Evolutionary conservation across 2,329 filamentous ascomycete genomes (phyloP), one percentile per base, ranked within the genome.

Genomic region (Botrytis elliptica): DNA sequence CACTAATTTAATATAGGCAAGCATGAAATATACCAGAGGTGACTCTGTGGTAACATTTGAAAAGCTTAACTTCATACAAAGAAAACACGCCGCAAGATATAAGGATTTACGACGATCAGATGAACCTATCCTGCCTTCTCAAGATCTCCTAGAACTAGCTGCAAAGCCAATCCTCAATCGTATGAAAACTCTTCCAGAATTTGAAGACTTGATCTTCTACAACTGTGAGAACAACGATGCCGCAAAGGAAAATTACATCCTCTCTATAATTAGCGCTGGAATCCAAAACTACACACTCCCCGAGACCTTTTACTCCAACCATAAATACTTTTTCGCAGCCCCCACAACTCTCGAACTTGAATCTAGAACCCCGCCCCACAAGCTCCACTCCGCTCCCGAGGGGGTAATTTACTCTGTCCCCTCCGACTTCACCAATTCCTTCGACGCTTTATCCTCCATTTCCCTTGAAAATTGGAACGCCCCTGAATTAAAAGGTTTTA

Each of bases 1-100:
- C 38, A n/a, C 63, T 67, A 46, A 44, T 33, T 46, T 33, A 16
- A 25, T 52, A 29, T 70, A 93, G 88, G 95, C 98, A 81, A 90
- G 91, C 64, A 86, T 97, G 77, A 94, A 94, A 80, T 97, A 98
- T 83, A 98, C 94, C 4, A 93, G 92, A 78, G 95, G 95, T 16
- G 95, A 98, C 81, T 93, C 95, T 10, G 91, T 92, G 22, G 93
- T 98, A 29, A 90, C 92, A 33, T 88, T 91, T 69, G 89, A 90
- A 67, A 99, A 98, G 81, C 87, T 98, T 25, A 88, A 89, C 78
- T 93, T 91, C 81, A 87, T 98, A 67, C 93, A 98, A 79, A 89
- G 88, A 77, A 87, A 88, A 65, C 93, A 95, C 65, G 80, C 81
- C 46, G 72, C 71, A 36, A 77, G 78, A 29, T 81, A 81, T 69